Percentiles rank a stretch among this genome's conserved stretches.
phyloP scores from a whole-genome alignment of 2,329 filamentous ascomycete species.

The Coccinonectria pachysandricola region DNA sequence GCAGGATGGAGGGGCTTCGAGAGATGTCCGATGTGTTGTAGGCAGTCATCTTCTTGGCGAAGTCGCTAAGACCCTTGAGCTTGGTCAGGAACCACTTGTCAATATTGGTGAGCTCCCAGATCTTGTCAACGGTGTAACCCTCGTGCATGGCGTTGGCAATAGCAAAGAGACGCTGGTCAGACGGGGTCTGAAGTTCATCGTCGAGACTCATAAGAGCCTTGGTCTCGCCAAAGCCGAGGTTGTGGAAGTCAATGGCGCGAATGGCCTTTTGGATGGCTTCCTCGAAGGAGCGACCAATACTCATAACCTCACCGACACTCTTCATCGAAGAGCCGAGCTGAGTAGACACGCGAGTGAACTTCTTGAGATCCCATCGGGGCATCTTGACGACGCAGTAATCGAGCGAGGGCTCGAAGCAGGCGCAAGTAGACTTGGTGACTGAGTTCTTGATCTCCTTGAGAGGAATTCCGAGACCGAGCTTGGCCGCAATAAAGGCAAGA shows the following conservation, averaged over 20 bases:
- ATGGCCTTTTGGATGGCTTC: slow-evolving; percentile 99
- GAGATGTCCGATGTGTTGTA: slow-evolving; percentile 56
- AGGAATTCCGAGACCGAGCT: slow-evolving; percentile 88
- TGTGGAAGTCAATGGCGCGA: slow-evolving; percentile 87
- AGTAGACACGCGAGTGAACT: slow-evolving; percentile 94
- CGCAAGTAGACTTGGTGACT: slow-evolving; percentile 89
- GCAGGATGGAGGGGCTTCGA: slow-evolving; percentile 54
- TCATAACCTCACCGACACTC: slow-evolving; percentile 99
- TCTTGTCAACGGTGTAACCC: slow-evolving; percentile 90
- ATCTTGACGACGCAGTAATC: slow-evolving; percentile 99
- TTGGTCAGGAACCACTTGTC: slow-evolving; percentile 97
- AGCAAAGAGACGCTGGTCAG: slow-evolving; percentile 92
- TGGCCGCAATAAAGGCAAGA: slow-evolving; percentile 90
- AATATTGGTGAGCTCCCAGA: slow-evolving; percentile 97
- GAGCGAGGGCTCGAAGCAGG: slow-evolving; percentile 95
- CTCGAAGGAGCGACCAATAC: slow-evolving; percentile 91
- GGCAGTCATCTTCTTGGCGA: slow-evolving; percentile 66
- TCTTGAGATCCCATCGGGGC: slow-evolving; percentile 97
- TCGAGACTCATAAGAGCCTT: slow-evolving; percentile 91
- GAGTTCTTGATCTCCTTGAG: slow-evolving; percentile 95
- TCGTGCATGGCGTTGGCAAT: slow-evolving; percentile 96
- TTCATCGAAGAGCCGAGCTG: slow-evolving; percentile 98
- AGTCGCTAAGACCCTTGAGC: slow-evolving; percentile 83
- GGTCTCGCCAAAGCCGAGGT: slow-evolving; percentile 88
- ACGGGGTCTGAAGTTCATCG: slow-evolving; percentile 90